These are phyloP conservation scores for Amanita fuliginea DNA, from an alignment of 768 basidiomycete species.

Conservation along the genomic window DNA sequence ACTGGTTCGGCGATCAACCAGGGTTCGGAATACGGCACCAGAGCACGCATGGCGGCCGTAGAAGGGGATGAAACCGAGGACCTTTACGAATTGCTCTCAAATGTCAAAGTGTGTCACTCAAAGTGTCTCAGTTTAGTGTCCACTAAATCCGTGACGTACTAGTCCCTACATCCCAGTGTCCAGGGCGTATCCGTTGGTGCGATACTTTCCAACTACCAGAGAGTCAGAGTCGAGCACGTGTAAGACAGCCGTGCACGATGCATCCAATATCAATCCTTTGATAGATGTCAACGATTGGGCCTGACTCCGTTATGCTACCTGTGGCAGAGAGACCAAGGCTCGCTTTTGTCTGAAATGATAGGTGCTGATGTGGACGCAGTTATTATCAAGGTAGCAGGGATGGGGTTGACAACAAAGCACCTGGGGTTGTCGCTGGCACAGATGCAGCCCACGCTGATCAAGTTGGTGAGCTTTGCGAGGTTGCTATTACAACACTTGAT, in stretches of 20 bases:
- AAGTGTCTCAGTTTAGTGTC: neutral
- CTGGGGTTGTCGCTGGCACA: constrained; percentile 66
- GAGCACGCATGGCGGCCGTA: constrained; percentile 39
- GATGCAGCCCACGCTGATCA: constrained; percentile 63
- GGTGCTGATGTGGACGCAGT: constrained; percentile 67
- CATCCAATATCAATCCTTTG: neutral
- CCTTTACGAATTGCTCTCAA: constrained; percentile 56
- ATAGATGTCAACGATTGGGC: constrained; percentile 69
- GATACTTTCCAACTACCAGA: constrained; percentile 95
- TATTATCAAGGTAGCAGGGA: constrained; percentile 93
- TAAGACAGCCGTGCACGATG: constrained; percentile 26
- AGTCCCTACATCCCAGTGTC: constrained; percentile 73
- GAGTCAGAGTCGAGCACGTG: constrained; percentile 97
- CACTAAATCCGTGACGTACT: constrained; percentile 3
- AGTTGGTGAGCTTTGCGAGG: constrained; percentile 41
- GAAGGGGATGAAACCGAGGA: constrained; percentile 95
- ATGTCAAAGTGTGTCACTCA: constrained; percentile 55
- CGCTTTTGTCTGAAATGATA: constrained; percentile 83
- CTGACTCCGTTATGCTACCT: constrained; percentile 79
- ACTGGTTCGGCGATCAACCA: constrained; percentile 72
- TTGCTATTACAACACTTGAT: neutral
- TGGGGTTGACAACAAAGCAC: constrained; percentile 69
- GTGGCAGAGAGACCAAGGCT: constrained; percentile 89
- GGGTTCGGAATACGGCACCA: constrained; percentile 76
- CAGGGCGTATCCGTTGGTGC: constrained; percentile 90